Evolutionary conservation across 371 early-diverging fungal species (phyloP).

Genomic region (Choanephora cucurbitarum): DNA sequence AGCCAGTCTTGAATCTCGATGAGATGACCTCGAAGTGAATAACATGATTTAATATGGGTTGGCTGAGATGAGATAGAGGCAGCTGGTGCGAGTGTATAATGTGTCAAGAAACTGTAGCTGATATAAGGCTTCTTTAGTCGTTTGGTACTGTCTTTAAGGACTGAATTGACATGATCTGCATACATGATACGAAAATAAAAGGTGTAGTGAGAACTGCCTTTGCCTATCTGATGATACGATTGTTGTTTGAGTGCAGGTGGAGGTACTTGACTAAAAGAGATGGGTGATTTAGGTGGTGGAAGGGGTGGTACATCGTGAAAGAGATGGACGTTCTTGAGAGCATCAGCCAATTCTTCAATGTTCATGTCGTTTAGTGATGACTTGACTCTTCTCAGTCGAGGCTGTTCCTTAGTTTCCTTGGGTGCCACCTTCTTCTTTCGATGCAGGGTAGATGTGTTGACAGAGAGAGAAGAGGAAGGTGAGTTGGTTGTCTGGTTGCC

Average conservation of each 20-base stretch:
- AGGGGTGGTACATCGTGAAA: slow-evolving; percentile 5
- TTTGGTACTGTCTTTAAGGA: slow-evolving; percentile 13
- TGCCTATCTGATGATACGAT: slow-evolving; percentile 48
- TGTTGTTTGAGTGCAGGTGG: not conserved
- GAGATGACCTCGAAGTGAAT: slow-evolving; percentile 40
- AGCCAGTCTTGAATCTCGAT: slow-evolving; percentile 46
- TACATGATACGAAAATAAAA: slow-evolving; percentile 44
- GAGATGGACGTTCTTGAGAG: slow-evolving; percentile 13
- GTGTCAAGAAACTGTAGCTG: slow-evolving; percentile 37
- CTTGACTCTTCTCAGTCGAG: slow-evolving; percentile 14
- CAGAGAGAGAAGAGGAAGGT: no score
- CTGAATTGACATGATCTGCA: slow-evolving; percentile 33
- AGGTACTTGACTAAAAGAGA: not conserved
- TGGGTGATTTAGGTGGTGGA: slow-evolving; percentile 5
- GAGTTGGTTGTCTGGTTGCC: not conserved
- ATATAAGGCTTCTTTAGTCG: slow-evolving; percentile 34
- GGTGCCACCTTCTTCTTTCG: slow-evolving; percentile 16
- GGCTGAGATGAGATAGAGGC: slow-evolving; percentile 23
- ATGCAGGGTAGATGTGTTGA: no score
- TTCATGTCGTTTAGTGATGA: slow-evolving; percentile 25
- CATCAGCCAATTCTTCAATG: slow-evolving; percentile 22
- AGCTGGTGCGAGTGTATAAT: slow-evolving; percentile 32
- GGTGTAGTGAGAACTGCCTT: slow-evolving; percentile 37
- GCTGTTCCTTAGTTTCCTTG: slow-evolving; percentile 9
- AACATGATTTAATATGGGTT: slow-evolving; percentile 25